Percentiles rank a stretch among this genome's conserved stretches.
phyloP scores from a whole-genome alignment of 106 monocot genomes.

The Dendrobium nobile region DNA sequence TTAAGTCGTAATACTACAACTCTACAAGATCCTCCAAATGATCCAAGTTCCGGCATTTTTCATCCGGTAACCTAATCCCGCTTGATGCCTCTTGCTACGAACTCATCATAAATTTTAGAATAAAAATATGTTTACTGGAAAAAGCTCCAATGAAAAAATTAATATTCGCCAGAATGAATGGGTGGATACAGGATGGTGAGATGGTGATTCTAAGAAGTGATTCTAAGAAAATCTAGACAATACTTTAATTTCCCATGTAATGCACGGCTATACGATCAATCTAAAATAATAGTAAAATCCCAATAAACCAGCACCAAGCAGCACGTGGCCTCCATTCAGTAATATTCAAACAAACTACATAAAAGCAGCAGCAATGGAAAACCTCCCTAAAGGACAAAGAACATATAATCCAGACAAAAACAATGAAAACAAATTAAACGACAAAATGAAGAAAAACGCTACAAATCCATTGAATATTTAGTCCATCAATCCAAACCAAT shows the following conservation, averaged over 20 bases:
- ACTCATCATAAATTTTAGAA: neutral
- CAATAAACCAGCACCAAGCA: neutral
- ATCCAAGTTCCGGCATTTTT: neutral
- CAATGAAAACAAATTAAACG: neutral
- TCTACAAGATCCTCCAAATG: neutral
- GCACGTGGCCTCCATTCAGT: neutral
- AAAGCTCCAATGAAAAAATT: neutral
- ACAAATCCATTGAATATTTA: neutral
- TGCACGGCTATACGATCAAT: neutral
- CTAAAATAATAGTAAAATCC: neutral
- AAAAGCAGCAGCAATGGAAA: neutral
- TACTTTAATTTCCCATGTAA: neutral
- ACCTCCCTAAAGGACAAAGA: neutral
- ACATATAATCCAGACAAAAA: neutral
- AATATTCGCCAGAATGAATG: neutral
- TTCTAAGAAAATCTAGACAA: neutral
- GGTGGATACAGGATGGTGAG: neutral
- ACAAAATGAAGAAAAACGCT: neutral
- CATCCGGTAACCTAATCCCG: neutral
- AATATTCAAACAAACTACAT: neutral
- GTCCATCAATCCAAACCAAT: neutral
- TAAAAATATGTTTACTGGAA: neutral
- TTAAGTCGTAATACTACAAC: neutral
- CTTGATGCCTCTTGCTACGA: neutral
- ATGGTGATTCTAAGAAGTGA: neutral